Base-by-base conservation (phyloP, 2,329 filamentous ascomycete species). In the Pseudogymnoascus sp. region DNA sequence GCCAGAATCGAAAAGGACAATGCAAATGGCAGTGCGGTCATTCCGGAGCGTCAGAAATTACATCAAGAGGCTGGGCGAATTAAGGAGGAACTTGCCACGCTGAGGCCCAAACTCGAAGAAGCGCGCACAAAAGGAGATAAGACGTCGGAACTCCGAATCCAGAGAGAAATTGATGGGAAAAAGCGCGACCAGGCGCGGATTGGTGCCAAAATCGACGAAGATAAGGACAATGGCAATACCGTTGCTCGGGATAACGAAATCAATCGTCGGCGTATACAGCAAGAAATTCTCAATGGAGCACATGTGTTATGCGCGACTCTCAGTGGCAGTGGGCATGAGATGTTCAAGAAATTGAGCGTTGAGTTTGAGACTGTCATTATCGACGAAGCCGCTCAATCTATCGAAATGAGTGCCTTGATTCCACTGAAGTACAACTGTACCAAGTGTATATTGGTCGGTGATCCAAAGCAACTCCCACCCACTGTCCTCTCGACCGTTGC, bases 331-430 rank as follows among this genome's bases (percentile, higher is more conserved):
- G 95, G 95, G 3, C 96, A 99, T 72, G 95, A 99, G 69, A 96
- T 98, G 87, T 96, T 99, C 79, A 92, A 93, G 76, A 90, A 89
- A 70, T 79, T 99, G 64, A 93, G 90, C 71, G 92, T 99, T 62
- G 95, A 99, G 75, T 99, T 99, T 69, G 95, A 99, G 77, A 98
- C 95, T 0, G 95, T 99, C 68, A 90, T 99, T 70, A 97, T 99
- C 68, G 95, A 99, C 71, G 95, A 99, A 78, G 95, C 95, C 3
- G 95, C 95, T 14, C 95, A 99, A 81, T 99, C 93, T 75, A 96
- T 99, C 66, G 95, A 99, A 78, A 83, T 99, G 73, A 96, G 92
- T 73, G 95, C 95, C 11, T 82, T 99, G 57, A 99, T 99, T 69
- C 95, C 95, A 1, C 83, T 99, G 64, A 99, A 99, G 76, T 99